These are phyloP conservation scores for Jamesozyma hellenica DNA, from an alignment of 805 yeast genomes.

Conservation along the genomic window DNA sequence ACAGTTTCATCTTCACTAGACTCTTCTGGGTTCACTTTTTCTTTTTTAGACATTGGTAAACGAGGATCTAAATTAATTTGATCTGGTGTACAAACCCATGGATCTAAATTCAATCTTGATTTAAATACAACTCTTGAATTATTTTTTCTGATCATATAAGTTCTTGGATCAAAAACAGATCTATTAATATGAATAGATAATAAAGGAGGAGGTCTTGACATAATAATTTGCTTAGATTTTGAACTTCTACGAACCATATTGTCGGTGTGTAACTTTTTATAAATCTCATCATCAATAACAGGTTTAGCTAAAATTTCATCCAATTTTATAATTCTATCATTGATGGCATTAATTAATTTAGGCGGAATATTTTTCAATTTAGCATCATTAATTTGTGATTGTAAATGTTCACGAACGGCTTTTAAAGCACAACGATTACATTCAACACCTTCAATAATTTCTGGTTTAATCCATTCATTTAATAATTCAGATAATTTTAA, in stretches of 20 bases:
- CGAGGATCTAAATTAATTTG: conserved; percentile 76
- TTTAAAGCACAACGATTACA: conserved; percentile 84
- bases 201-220: conserved; percentile 75
- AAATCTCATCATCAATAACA: conserved; percentile 70
- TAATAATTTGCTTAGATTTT: conserved; percentile 73
- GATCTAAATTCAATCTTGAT: conserved; percentile 50
- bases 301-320: conserved; percentile 49
- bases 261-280: conserved; percentile 61
- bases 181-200: conserved; percentile 83
- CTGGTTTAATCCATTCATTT: conserved; percentile 64
- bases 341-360: conserved; percentile 30
- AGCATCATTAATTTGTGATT: conserved; percentile 29
- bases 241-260: conserved; percentile 64
- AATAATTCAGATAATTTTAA: conserved; percentile 44
- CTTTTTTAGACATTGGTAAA: conserved; percentile 54
- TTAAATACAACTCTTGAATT: conserved; percentile 77
- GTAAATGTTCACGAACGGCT: conserved; percentile 45
- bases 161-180: conserved; percentile 81
- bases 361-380: conserved; percentile 17
- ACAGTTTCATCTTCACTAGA: conserved; percentile 26
- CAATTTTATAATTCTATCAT: conserved; percentile 39
- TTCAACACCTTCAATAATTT: conserved; percentile 84
- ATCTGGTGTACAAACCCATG: conserved; percentile 57
- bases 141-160: conserved; percentile 76
- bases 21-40: conserved; percentile 30